Conservation (phyloP, 345 rosid species). For the Psidium guajava region DNA sequence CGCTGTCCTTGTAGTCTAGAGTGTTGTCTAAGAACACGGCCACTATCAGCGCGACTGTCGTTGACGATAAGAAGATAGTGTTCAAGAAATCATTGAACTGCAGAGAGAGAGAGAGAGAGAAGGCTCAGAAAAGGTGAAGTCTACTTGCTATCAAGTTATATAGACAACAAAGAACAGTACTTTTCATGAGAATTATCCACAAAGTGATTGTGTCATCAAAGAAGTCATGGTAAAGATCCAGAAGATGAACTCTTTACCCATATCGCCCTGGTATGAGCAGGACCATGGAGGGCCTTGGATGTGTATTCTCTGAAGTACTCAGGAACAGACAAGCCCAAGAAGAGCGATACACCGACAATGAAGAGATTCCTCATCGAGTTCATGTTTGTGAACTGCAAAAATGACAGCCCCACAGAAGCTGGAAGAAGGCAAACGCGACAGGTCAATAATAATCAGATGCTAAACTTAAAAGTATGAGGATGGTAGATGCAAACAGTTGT, state of each 20-base stretch:
- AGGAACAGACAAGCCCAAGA: conserved; percentile 80
- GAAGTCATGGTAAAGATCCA: background rate
- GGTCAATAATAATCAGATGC: background rate
- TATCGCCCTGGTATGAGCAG: conserved; percentile 77
- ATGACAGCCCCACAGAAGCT: conserved; percentile 94
- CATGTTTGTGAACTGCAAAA: conserved; percentile 97
- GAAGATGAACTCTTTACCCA: conserved; percentile 43
- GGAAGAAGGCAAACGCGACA: conserved; percentile 5
- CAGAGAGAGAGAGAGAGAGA: background rate
- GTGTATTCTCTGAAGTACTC: conserved; percentile 83
- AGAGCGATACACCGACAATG: conserved; percentile 73
- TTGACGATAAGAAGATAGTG: conserved; percentile 83
- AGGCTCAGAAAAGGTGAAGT: background rate
- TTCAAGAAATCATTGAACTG: conserved; percentile 98
- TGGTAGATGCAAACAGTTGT: background rate
- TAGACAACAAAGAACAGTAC: background rate
- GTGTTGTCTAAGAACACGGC: conserved; percentile 89
- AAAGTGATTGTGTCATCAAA: background rate
- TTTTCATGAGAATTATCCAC: background rate
- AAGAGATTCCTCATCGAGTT: conserved; percentile 96
- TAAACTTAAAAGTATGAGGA: background rate
- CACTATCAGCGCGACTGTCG: conserved; percentile 71
- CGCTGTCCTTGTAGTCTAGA: conserved; percentile 77
- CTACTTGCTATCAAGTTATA: background rate
- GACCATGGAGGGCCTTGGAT: conserved; percentile 76